Base-by-base conservation (phyloP, 306 rosid genomes). In the Medicago arabica region DNA sequence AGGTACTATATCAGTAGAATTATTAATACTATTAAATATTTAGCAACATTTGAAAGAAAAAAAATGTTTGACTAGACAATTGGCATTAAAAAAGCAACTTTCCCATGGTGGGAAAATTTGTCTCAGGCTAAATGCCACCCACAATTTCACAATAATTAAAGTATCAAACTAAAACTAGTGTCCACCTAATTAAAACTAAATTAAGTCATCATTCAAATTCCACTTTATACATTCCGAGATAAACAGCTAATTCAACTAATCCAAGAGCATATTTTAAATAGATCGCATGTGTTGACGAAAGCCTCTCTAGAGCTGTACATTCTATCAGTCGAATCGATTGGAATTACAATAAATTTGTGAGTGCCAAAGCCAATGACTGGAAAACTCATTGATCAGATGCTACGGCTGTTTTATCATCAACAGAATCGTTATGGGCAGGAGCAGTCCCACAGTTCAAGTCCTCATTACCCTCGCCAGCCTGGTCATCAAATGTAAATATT, bases 391-490 rank as follows among this genome's bases (percentile, higher is more conserved):
- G 86, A 83, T 88, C 88, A 9, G 91, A 86, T 74, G 85, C 79
- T 84, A 87, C 78, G 61, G 93, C 81, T 31, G 82, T 74, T 80
- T 65, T 86, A 79, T 90, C 93, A 66, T 86, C 86, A 74, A 77
- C 84, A 34, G 76, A 72, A 82, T 63, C 79, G 78, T 57, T 80
- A 67, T 77, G 90, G 51, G 74, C 70, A 75, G 80, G 85, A 23
- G 87, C 80, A 34, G 80, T 80, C 76, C 69, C 84, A 41, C 77
- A 80, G 76, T 84, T 87, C n/a, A 84, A 85, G 53, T 80, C 31
- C 31, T 28, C 88, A 77, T 88, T 85, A 23, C 83, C 92, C 70
- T 84, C 97, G 51, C 83, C 87, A 49, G 75, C 91, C 97, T 94
- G 79, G 61, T 81, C 79, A 66, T 58, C 51, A 57, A 51, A 10